Conservation (phyloP, 139 green algal genomes). For the Ettlia oleoabundans region DNA sequence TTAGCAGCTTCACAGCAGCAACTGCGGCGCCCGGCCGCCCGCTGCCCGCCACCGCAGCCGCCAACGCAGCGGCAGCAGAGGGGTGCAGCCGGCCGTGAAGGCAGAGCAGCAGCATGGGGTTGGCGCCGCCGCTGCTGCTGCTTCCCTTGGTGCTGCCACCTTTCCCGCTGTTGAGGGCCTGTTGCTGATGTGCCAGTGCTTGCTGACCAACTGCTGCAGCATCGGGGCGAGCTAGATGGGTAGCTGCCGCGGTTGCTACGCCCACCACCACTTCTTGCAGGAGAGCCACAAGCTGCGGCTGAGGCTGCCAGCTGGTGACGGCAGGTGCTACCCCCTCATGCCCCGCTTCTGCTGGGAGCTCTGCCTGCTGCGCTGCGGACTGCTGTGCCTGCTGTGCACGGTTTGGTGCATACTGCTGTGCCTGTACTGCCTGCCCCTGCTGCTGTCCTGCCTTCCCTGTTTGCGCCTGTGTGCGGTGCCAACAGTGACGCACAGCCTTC, state of each 20-base stretch:
- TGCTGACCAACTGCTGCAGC: neutral
- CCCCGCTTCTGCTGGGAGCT: too few species aligned
- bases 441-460: neutral
- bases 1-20: neutral
- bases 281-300: neutral
- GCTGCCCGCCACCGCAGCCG: slow-evolving; percentile 9
- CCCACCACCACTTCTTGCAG: slow-evolving; percentile 9
- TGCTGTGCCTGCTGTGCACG: neutral
- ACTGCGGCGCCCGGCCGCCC: neutral
- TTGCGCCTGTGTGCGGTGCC: neutral
- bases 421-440: neutral
- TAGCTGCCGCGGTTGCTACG: neutral
- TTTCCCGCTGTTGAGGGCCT: slow-evolving; percentile 1
- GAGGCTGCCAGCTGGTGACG: neutral
- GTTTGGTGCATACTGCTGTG: neutral
- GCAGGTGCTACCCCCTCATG: too few species aligned
- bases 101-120: neutral
- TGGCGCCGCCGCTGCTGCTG: neutral
- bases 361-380: too few species aligned
- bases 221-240: too few species aligned
- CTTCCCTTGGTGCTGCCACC: neutral
- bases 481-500: neutral
- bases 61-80: neutral
- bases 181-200: neutral
- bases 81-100: slow-evolving; percentile 19